These are phyloP conservation scores for Gypsophila paniculata DNA, from an alignment of 179 eudicot species.

Conservation along the genomic window DNA sequence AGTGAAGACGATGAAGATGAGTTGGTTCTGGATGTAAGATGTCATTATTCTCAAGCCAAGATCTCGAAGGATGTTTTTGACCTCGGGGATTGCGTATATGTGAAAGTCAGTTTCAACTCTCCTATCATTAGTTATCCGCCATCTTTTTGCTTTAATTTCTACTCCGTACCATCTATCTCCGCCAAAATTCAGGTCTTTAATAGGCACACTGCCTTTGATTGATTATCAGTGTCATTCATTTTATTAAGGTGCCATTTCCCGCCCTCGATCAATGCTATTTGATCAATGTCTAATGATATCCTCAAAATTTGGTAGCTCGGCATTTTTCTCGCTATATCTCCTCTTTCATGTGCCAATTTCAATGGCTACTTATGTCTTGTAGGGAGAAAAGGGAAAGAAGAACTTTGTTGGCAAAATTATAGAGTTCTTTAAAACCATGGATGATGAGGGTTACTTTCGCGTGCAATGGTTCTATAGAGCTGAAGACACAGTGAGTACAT, in stretches of 20 bases:
- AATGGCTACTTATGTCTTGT: conserved; percentile 6
- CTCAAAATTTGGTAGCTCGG: background rate
- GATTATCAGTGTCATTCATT: background rate
- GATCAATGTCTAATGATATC: background rate
- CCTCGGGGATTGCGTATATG: conserved; percentile 65
- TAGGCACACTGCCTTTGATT: background rate
- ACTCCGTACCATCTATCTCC: background rate
- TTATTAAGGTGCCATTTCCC: too few relatives aligned
- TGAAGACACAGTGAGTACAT: conserved; percentile 43
- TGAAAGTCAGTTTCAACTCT: conserved; percentile 43
- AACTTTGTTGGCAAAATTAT: conserved; percentile 45
- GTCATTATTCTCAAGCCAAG: conserved; percentile 71
- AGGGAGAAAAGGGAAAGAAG: conserved; percentile 45
- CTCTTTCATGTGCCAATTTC: background rate
- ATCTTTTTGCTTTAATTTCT: too few relatives aligned
- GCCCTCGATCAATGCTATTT: conserved; percentile 7
- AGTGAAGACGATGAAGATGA: conserved; percentile 64
- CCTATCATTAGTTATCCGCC: background rate
- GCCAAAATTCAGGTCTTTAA: background rate
- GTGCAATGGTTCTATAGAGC: conserved; percentile 59
- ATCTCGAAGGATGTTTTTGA: conserved; percentile 40
- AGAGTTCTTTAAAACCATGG: conserved; percentile 44
- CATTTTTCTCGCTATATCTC: background rate
- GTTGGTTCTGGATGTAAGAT: conserved; percentile 53
- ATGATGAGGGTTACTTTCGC: conserved; percentile 47